Evolutionary conservation across 2,329 filamentous ascomycete species (phyloP).

Genomic region (Gaeumannomyces tritici): DNA sequence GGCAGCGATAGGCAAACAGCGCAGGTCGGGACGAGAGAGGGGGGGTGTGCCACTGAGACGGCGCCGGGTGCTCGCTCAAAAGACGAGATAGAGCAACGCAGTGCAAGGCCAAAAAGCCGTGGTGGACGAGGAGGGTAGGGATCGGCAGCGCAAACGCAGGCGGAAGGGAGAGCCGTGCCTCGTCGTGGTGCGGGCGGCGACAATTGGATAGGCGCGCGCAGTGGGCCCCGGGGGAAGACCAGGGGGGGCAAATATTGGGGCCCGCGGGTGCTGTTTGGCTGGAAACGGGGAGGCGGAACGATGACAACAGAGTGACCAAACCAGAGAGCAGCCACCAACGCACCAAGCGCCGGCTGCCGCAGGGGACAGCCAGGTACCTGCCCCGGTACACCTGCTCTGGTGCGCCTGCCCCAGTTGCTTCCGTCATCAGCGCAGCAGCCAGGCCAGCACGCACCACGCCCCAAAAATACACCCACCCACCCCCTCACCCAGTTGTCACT

Average conservation of each 20-base stretch:
- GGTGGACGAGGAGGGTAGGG: background rate
- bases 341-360: background rate
- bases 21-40: background rate
- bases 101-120: background rate
- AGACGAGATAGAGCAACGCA: background rate
- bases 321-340: too few species aligned
- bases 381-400: background rate
- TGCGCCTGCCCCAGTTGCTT: too few species aligned
- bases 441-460: too few species aligned
- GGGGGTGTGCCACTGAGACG: too few species aligned
- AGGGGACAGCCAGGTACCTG: background rate
- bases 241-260: background rate
- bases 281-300: background rate
- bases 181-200: background rate
- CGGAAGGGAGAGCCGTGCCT: background rate
- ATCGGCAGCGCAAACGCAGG: background rate
- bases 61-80: background rate
- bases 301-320: background rate
- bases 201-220: background rate
- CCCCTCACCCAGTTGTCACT: too few species aligned
- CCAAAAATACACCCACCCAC: too few species aligned
- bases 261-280: background rate
- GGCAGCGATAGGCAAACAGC: background rate
- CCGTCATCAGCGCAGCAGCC: background rate
- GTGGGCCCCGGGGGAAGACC: too few species aligned